Base-by-base conservation (phyloP, 2,329 filamentous ascomycete genomes). In the Phyllosticta citriasiana region DNA sequence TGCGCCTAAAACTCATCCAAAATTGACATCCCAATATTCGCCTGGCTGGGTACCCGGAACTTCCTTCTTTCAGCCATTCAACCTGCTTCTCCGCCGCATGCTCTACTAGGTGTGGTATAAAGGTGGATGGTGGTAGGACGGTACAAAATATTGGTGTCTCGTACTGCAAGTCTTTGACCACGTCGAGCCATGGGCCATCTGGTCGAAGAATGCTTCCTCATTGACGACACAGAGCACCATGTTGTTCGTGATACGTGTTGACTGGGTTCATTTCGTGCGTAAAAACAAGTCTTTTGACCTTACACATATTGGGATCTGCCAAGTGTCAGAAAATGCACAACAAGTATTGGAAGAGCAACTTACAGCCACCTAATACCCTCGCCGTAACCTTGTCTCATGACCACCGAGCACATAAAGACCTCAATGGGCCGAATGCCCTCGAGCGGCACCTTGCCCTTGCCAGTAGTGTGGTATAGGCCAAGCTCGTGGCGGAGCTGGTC, bases 381-480 rank as follows among this genome's bases (percentile, higher is more conserved):
- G 56, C 74, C 74, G 61, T 76, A 76, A 88, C 85, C 94, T 82
- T 97, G 93, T 77, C 93, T 85, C 91, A 97, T 96, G 65, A 97
- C 93, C 68, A 97, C 92, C 70, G 90, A 96, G 84, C 92, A 97
- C 94, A 99, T 76, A 66, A 97, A 97, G 65, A 97, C 85, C 83
- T 99, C 94, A 72, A 99, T 93, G 25, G 92, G 91, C 69, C 92
- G 83, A 76, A 96, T 96, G 35, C 91, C 91, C 80, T 96, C 92
- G 67, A 94, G 82, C 65, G 88, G 89, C 65, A 95, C 87, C 83
- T 95, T 96, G 77, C 91, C 91, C 84, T 97, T 96, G 70, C 92
- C 92, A 64, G 91, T 96, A 61, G 92, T 96, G 79, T 97, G 93
- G 79, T 95, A 97, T 71, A 99, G 79, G 65, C 94, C 94, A 63